Conservation (phyloP, 768 basidiomycete species). For the Kwoniella heveanensis region DNA sequence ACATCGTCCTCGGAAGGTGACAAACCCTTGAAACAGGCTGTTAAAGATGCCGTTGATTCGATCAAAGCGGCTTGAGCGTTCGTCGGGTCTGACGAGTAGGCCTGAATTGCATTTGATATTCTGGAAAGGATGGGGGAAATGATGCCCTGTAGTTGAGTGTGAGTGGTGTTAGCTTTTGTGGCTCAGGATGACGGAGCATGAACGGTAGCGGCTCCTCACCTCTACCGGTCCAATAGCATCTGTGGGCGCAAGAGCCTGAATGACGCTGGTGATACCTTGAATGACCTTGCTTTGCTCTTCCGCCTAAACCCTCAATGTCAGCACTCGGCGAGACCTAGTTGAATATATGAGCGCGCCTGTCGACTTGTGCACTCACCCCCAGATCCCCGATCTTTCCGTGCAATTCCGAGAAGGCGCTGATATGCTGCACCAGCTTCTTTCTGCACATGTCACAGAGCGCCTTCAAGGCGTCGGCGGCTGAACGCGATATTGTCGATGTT, state of each 20-base stretch:
- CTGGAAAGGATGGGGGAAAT: slow-evolving; percentile 73
- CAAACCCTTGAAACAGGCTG: slow-evolving; percentile 83
- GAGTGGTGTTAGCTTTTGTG: too few relatives aligned
- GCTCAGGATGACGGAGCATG: too few relatives aligned
- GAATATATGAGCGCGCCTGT: too few relatives aligned
- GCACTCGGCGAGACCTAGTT: not conserved
- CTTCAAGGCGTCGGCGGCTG: slow-evolving; percentile 78
- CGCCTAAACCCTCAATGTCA: slow-evolving; percentile 35
- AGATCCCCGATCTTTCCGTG: slow-evolving; percentile 75
- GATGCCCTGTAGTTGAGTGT: slow-evolving; percentile 67
- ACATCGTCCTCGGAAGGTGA: slow-evolving; percentile 74
- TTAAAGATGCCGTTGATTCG: slow-evolving; percentile 74
- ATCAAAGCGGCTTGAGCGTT: slow-evolving; percentile 70
- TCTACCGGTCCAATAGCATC: slow-evolving; percentile 78
- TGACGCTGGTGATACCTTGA: slow-evolving; percentile 88
- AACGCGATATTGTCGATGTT: slow-evolving; percentile 48
- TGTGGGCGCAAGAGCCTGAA: slow-evolving; percentile 79
- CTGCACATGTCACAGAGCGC: slow-evolving; percentile 89
- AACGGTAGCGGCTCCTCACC: slow-evolving; percentile 57
- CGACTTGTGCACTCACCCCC: slow-evolving; percentile 62
- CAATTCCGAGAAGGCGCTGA: slow-evolving; percentile 78
- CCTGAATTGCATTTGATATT: slow-evolving; percentile 58
- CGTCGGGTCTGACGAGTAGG: slow-evolving; percentile 59
- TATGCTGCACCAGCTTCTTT: slow-evolving; percentile 76
- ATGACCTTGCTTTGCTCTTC: slow-evolving; percentile 82